Base-by-base conservation (phyloP, 2,329 filamentous ascomycete species). In the Nothophoma quercina region DNA sequence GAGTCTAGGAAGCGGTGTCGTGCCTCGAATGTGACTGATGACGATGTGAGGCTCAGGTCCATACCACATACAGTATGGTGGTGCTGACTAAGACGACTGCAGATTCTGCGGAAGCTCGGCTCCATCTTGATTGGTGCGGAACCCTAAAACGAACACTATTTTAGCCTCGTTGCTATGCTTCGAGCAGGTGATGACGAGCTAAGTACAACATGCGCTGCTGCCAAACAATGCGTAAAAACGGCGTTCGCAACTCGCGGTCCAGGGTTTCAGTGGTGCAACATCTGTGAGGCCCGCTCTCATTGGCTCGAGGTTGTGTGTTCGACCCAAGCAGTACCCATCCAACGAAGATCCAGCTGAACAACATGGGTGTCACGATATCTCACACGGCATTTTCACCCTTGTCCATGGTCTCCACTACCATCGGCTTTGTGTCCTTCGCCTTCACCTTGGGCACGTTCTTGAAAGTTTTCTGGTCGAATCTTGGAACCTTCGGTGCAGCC, bases 371-470 rank as follows among this genome's bases (percentile, higher is more conserved):
- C 10, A 62, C 57, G 12, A 35, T 65, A 19, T 65, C 63, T 3
- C 58, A 66, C 30, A 48, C 51, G 7, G 59, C 60, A 3, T 64
- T 73, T 19, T 59, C 72, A 3, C 73, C 75, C 2, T 55, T 78
- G 22, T 72, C 70, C 10, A 39, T 78, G 18, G 63, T 69, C 22
- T 70, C 64, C 19, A 71, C 60, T 25, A 62, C 73, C 25, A 74
- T 78, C 23, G 76, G 76, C 40, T 73, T 78, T 52, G 65, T 78
- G 22, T 73, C 70, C 29, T 78, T 78, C 41, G 72, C 72, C 25
- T 77, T 78, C 64, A 79, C 77, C 0, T 51, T 78, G 15, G 68
- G 63, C n/a, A 79, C 76, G 13, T 73, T 77, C 58, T 40, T 78
- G 21, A 68, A 71, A 40, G 74, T 78, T 7, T 68, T 77, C 43